A percentile compares a stretch with the other conserved stretches of the same genome.
Evolutionary conservation across 2,329 filamentous ascomycete species (phyloP).

Genomic region (Xylaria sp.): DNA sequence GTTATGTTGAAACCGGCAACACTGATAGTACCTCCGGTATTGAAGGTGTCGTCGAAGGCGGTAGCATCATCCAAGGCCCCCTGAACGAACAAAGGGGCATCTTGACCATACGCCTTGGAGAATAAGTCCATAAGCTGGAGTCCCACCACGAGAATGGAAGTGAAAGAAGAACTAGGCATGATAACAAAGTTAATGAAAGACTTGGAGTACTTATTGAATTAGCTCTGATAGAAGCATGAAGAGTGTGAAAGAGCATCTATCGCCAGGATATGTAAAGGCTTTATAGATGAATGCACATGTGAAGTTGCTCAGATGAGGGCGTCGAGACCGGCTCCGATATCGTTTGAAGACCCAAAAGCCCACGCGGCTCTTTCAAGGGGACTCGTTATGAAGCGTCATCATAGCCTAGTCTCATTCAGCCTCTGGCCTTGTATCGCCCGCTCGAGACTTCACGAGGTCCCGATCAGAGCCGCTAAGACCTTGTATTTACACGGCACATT

Average conservation of each 20-base stretch:
- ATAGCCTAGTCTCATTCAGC: constrained; percentile 1
- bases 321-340: constrained; percentile 25
- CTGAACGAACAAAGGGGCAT: constrained; percentile 50
- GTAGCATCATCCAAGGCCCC: constrained; percentile 50
- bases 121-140: constrained; percentile 36
- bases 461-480: constrained; percentile 10
- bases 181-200: constrained; percentile 7
- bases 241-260: not conserved
- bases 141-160: constrained; percentile 35
- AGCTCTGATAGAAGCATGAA: constrained; percentile 1
- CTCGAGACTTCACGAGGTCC: not conserved
- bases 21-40: constrained; percentile 57
- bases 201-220: not conserved
- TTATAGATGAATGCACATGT: constrained; percentile 21
- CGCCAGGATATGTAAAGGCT: not conserved
- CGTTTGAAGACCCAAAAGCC: constrained; percentile 18
- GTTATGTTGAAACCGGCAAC: constrained; percentile 58
- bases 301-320: constrained; percentile 13
- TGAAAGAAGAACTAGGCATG: constrained; percentile 35
- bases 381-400: constrained; percentile 20
- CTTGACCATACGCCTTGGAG: constrained; percentile 33
- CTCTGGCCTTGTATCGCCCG: not conserved
- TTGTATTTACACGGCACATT: constrained; percentile 4
- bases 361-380: constrained; percentile 21
- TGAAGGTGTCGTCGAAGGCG: constrained; percentile 51